These are phyloP conservation scores for Echinochloa phyllopogon DNA, from an alignment of 176 grass and related monocot genomes.

Conservation along the genomic window DNA sequence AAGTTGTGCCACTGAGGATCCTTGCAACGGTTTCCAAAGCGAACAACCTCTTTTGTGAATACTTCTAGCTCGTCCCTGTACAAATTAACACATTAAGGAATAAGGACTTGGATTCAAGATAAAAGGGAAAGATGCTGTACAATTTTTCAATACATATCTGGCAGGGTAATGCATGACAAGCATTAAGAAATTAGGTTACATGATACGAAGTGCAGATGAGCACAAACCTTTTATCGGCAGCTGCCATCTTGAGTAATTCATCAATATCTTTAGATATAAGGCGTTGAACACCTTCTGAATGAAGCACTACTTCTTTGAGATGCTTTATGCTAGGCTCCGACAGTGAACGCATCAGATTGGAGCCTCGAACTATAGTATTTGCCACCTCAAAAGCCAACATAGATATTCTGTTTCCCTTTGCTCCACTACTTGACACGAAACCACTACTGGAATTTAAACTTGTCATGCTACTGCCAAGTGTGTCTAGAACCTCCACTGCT, in stretches of 20 bases:
- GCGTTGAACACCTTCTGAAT: slow-evolving; percentile 82
- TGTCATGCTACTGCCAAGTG: slow-evolving; percentile 93
- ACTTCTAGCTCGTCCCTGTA: slow-evolving; percentile 89
- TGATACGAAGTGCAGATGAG: slow-evolving; percentile 32
- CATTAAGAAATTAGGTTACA: slow-evolving; percentile 36
- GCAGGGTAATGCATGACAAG: not conserved
- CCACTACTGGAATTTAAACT: slow-evolving; percentile 70
- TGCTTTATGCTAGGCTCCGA: slow-evolving; percentile 80
- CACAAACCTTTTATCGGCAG: slow-evolving; percentile 86
- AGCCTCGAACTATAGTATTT: slow-evolving; percentile 94
- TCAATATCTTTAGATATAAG: slow-evolving; percentile 89
- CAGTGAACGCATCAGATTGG: slow-evolving; percentile 88
- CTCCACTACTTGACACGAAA: slow-evolving; percentile 65
- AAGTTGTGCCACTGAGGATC: slow-evolving; percentile 99
- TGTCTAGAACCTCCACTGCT: slow-evolving; percentile 94
- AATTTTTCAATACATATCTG: slow-evolving; percentile 33
- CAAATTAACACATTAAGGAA: slow-evolving; percentile 43
- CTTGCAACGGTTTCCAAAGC: slow-evolving; percentile 99
- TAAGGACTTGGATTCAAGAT: slow-evolving; percentile 15
- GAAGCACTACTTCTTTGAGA: slow-evolving; percentile 83
- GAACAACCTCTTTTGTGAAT: slow-evolving; percentile 87
- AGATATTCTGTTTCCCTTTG: slow-evolving; percentile 84
- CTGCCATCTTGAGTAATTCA: slow-evolving; percentile 77
- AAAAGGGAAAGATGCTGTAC: not conserved
- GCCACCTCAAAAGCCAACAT: slow-evolving; percentile 98